A percentile compares a stretch with the other conserved stretches of the same genome.
These are phyloP conservation scores for Effrenium voratum DNA, from an alignment of 73 alveolate genomes.

Conservation along the genomic window DNA sequence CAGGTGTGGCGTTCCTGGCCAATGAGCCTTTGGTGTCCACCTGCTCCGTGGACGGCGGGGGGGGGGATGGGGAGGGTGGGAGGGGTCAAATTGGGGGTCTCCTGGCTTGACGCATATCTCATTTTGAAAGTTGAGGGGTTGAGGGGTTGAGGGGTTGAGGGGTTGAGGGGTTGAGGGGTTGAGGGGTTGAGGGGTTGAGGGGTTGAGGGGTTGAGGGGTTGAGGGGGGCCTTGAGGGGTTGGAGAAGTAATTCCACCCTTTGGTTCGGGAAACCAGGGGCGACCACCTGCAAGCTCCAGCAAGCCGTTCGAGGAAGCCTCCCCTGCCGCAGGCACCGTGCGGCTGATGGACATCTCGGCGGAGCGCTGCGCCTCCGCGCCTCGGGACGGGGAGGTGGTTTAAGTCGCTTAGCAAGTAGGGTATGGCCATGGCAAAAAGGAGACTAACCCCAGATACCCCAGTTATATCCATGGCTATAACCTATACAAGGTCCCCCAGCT, in stretches of 20 bases:
- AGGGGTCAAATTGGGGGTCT: not conserved
- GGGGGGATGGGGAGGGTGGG: not conserved
- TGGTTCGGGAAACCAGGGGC: no score
- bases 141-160: not conserved
- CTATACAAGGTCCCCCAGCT: no score
- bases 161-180: not conserved
- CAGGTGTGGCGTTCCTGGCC: conserved; percentile 70
- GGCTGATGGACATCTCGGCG: conserved; percentile 71
- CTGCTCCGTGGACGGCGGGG: conserved; percentile 44
- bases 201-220: not conserved
- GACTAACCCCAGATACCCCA: no score
- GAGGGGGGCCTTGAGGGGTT: not conserved
- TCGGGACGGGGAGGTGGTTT: not conserved
- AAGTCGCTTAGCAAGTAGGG: not conserved
- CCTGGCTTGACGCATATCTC: not conserved
- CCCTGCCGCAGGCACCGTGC: conserved; percentile 21
- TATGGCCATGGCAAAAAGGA: no score
- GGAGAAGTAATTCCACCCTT: no score
- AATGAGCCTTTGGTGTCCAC: conserved; percentile 60
- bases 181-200: not conserved
- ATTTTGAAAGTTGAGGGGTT: not conserved
- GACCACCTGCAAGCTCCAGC: not conserved
- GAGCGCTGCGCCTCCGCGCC: conserved; percentile 70
- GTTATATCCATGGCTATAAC: no score
- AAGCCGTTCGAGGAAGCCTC: not conserved